Evolutionary conservation across 208 protist species (phyloP).

Genomic region (Acanthamoeba healyi): DNA sequence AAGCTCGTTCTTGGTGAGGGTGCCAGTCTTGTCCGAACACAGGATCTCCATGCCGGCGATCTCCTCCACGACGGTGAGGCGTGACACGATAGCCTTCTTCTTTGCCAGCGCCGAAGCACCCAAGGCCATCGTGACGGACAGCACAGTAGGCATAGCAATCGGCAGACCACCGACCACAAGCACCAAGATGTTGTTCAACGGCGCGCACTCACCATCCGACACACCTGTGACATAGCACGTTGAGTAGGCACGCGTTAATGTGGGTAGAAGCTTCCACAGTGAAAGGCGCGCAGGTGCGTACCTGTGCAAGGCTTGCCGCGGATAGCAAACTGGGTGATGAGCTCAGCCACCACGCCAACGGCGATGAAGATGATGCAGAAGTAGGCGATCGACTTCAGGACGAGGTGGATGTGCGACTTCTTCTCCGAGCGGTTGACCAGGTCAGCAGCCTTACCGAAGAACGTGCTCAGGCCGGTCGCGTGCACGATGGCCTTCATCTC

Average conservation of each 20-base stretch:
- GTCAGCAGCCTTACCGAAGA: slow-evolving; percentile 95
- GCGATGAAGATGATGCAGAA: slow-evolving; percentile 86
- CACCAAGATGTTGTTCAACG: slow-evolving; percentile 87
- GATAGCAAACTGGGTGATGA: slow-evolving; percentile 84
- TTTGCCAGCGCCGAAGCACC: slow-evolving; percentile 94
- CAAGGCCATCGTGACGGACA: slow-evolving; percentile 95
- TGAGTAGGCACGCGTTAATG: background rate
- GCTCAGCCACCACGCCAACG: slow-evolving; percentile 82
- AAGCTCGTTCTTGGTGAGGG: slow-evolving; percentile 96
- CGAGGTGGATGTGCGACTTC: slow-evolving; percentile 81
- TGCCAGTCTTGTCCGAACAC: slow-evolving; percentile 96
- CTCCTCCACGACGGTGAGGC: slow-evolving; percentile 94
- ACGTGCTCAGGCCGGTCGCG: slow-evolving; percentile 94
- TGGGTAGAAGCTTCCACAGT: background rate
- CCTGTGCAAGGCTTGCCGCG: slow-evolving; percentile 75
- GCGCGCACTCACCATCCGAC: slow-evolving; percentile 69
- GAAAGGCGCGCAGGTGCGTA: too few species aligned
- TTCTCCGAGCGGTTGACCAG: slow-evolving; percentile 89
- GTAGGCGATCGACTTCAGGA: slow-evolving; percentile 82
- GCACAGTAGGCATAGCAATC: slow-evolving; percentile 91
- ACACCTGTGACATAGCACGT: background rate
- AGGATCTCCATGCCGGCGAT: slow-evolving; percentile 92
- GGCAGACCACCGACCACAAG: slow-evolving; percentile 89
- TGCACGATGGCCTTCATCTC: slow-evolving; percentile 87
- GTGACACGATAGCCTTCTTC: slow-evolving; percentile 95